Evolutionary conservation across 257 asterid species (phyloP).

Genomic region (Nicotiana obtusifolia): DNA sequence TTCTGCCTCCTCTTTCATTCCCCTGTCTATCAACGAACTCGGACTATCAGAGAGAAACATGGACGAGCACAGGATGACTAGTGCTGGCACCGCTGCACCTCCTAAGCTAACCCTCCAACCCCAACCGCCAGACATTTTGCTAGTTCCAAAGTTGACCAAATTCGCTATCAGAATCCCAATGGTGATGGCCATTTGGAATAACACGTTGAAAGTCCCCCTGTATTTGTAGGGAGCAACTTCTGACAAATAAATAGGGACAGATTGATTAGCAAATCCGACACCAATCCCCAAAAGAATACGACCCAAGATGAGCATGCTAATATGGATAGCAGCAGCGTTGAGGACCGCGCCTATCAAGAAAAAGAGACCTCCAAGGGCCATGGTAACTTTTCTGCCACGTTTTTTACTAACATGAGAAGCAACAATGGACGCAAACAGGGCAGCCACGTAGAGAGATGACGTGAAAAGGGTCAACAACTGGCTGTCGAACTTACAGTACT

Average conservation of each 20-base stretch:
- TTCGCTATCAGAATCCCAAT: slow-evolving; percentile 7
- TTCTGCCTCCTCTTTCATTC: too few relatives aligned
- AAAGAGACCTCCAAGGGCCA: not conserved
- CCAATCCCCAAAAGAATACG: slow-evolving; percentile 3
- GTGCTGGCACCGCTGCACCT: not conserved
- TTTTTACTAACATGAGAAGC: not conserved
- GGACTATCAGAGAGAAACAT: too few relatives aligned
- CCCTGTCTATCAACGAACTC: too few relatives aligned
- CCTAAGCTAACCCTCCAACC: slow-evolving; percentile 22
- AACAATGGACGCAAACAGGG: not conserved
- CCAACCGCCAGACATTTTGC: slow-evolving; percentile 11
- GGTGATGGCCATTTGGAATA: not conserved
- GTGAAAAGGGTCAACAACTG: not conserved
- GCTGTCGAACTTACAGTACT: too few relatives aligned
- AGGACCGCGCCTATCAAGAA: slow-evolving; percentile 6
- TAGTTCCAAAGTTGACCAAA: not conserved
- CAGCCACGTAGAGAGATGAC: not conserved
- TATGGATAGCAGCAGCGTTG: not conserved
- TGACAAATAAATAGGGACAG: too few relatives aligned
- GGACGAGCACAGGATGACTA: slow-evolving; percentile 10
- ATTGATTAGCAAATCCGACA: not conserved
- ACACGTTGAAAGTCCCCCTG: too few relatives aligned
- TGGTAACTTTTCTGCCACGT: not conserved
- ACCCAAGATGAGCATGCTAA: slow-evolving; percentile 6
- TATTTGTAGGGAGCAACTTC: too few relatives aligned